Conservation (phyloP, 495 filamentous ascomycete species). For the Cenococcum geophilum region DNA sequence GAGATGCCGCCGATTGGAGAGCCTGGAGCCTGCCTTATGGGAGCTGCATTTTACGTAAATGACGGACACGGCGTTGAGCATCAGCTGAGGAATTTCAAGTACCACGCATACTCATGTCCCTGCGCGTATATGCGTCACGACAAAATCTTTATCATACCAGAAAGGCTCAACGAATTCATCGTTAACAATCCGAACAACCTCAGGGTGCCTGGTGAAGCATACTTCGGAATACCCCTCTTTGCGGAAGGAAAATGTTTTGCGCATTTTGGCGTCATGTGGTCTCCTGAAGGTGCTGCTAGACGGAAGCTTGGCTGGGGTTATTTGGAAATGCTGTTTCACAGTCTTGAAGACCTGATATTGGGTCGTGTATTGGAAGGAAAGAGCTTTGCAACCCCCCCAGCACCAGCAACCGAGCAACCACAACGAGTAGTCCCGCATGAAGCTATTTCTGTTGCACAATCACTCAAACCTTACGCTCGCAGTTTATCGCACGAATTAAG, state of each 20-base stretch:
- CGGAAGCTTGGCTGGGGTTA: slow-evolving; percentile 61
- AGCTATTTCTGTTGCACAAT: slow-evolving; percentile 52
- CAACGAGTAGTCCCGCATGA: slow-evolving; percentile 47
- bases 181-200: slow-evolving; percentile 56
- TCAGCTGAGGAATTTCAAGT: slow-evolving; percentile 54
- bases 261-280: slow-evolving; percentile 74
- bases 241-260: slow-evolving; percentile 64
- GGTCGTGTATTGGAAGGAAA: slow-evolving; percentile 51
- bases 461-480: slow-evolving; percentile 70
- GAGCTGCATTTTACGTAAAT: slow-evolving; percentile 63
- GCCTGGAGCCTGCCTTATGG: slow-evolving; percentile 58
- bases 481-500: slow-evolving; percentile 74
- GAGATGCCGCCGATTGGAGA: slow-evolving; percentile 55
- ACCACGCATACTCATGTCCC: slow-evolving; percentile 58
- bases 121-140: slow-evolving; percentile 68
- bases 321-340: slow-evolving; percentile 66
- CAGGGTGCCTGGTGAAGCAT: slow-evolving; percentile 59
- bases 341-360: slow-evolving; percentile 67
- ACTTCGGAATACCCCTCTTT: slow-evolving; percentile 67
- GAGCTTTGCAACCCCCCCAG: slow-evolving; percentile 33
- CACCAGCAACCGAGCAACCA: slow-evolving; percentile 29
- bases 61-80: slow-evolving; percentile 51
- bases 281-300: slow-evolving; percentile 51
- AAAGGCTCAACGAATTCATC: slow-evolving; percentile 53
- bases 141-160: slow-evolving; percentile 66